Conservation (phyloP, 768 basidiomycete species). For the Russula abietina region DNA sequence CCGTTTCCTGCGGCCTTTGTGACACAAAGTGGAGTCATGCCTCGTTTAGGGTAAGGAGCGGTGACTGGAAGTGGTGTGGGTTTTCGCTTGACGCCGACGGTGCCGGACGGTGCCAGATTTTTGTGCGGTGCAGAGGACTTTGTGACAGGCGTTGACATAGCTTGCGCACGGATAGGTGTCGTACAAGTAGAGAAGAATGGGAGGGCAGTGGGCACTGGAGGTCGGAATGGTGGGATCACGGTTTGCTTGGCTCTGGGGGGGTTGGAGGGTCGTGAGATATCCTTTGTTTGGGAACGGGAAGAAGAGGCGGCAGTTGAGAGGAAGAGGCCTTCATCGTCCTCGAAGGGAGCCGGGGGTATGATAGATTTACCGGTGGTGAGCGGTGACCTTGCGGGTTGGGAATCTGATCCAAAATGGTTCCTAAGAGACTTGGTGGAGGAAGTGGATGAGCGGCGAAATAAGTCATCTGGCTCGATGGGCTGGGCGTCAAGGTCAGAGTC, state of each 20-base stretch:
- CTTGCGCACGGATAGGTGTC: not conserved
- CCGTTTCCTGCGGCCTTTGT: slow-evolving; percentile 21
- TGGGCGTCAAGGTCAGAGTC: slow-evolving; percentile 17
- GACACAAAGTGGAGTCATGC: slow-evolving; percentile 24
- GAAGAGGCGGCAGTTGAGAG: slow-evolving; percentile 13
- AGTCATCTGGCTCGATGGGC: slow-evolving; percentile 14
- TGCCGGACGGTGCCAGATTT: not conserved
- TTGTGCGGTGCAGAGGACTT: slow-evolving; percentile 1
- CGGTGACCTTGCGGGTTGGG: not conserved
- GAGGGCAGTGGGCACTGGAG: not conserved
- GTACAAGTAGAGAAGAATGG: not conserved
- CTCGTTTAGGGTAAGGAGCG: slow-evolving; percentile 22
- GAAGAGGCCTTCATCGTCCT: slow-evolving; percentile 24
- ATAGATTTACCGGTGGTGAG: slow-evolving; percentile 4
- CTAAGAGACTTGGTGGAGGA: slow-evolving; percentile 5
- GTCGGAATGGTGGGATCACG: slow-evolving; percentile 12
- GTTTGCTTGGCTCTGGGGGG: slow-evolving; percentile 2
- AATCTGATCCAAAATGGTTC: not conserved
- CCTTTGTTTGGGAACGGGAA: slow-evolving; percentile 8
- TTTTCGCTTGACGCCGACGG: slow-evolving; percentile 24
- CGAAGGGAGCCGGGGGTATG: slow-evolving; percentile 4
- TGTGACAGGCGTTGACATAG: not conserved
- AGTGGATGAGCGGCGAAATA: slow-evolving; percentile 17
- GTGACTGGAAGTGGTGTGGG: slow-evolving; percentile 23
- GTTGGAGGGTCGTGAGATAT: slow-evolving; percentile 1